Base-by-base conservation (phyloP, 2,329 filamentous ascomycete genomes). In the Colletotrichum phormii region DNA sequence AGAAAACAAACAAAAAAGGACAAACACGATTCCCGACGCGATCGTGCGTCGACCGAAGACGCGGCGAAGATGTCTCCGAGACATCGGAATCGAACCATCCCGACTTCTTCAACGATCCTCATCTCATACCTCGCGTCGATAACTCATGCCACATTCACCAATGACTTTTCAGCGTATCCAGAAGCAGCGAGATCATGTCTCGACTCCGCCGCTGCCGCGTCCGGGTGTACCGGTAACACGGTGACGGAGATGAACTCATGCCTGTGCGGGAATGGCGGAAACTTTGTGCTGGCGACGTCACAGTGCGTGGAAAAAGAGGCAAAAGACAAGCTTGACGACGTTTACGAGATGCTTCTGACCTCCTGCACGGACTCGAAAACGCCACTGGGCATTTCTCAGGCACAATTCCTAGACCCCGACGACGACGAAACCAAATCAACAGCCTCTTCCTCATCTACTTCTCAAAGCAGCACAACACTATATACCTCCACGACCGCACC, bases 231-330 rank as follows among this genome's bases (percentile, higher is more conserved):
- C 46, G 71, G 71, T 22, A 42, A 61, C 35, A 73, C 71, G 46
- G 71, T 73, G 26, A 11, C 49, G 7, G 54, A 73, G 22, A 73
- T 73, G 66, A 73, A 73, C 11, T 51, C 57, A 31, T 73, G 71
- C 29, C 60, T 73, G 0, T 73, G 71, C 49, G 71, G 71, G 18
- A 73, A 73, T 22, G 71, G 71, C 24, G 85, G 85, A 64, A 80
- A 84, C 75, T 90, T 89, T 76, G 80, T 89, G 70, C 84, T 82
- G 42, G 81, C 82, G 33, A 77, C 86, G 2, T 88, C 87, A 3
- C 75, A 74, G 12, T 90, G 88, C 74, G 77, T 90, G 12, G 85
- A 83, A 18, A 70, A 76, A 33, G 46, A 76, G 3, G 81, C 80
- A 60, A 76, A 79, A 1, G 75, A 31, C 31, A 84, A 88, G 58